A percentile compares a stretch with the other conserved stretches of the same genome.
Conservation (phyloP, 108 stramenopile genomes). For the Asterionellopsis glacialis region DNA sequence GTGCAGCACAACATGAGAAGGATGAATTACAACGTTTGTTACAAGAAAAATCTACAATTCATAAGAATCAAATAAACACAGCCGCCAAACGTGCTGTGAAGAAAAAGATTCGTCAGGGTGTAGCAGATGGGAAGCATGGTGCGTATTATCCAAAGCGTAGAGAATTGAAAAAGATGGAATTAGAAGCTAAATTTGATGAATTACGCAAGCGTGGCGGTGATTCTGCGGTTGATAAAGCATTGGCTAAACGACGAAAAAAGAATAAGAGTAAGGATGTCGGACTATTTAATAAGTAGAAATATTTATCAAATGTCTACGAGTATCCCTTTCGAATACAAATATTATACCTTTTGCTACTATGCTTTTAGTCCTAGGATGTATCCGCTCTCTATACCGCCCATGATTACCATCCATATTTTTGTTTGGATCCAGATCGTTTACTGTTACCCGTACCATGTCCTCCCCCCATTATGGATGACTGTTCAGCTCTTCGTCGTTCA, state of each 20-base stretch:
- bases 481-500: not conserved
- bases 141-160: slow-evolving; percentile 70
- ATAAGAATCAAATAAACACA: slow-evolving; percentile 49
- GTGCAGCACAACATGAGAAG: slow-evolving; percentile 50
- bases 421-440: not conserved
- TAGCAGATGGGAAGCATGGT: slow-evolving; percentile 54
- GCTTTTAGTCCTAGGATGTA: too few species aligned
- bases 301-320: too few species aligned
- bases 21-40: slow-evolving; percentile 51
- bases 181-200: slow-evolving; percentile 85
- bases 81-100: slow-evolving; percentile 68
- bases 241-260: slow-evolving; percentile 79
- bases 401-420: slow-evolving; percentile 4
- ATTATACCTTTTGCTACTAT: too few species aligned
- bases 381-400: too few species aligned
- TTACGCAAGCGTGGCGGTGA: slow-evolving; percentile 72
- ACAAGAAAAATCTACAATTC: slow-evolving; percentile 59
- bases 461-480: too few species aligned
- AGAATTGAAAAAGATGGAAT: slow-evolving; percentile 60
- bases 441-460: not conserved
- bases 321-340: too few species aligned
- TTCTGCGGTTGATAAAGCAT: slow-evolving; percentile 71
- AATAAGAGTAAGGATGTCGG: slow-evolving; percentile 65
- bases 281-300: slow-evolving; percentile 5
- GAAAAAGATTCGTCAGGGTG: slow-evolving; percentile 58